Conservation (phyloP, 495 filamentous ascomycete species). For the Chaetomium fimeti region DNA sequence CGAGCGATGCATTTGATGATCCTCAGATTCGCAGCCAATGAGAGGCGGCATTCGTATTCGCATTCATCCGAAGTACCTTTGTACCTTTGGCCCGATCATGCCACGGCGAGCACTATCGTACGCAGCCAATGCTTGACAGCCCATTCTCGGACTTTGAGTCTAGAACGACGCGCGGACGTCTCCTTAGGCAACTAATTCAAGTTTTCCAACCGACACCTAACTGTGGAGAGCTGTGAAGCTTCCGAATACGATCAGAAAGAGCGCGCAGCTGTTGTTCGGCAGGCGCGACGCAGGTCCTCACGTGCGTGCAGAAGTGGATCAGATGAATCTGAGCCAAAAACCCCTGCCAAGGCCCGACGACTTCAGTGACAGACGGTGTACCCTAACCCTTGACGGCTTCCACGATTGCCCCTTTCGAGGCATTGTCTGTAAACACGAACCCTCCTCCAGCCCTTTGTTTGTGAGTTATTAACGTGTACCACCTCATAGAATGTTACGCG, state of each 20-base stretch:
- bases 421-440: background rate
- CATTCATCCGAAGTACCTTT: conserved; percentile 20
- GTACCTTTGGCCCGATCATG: conserved; percentile 26
- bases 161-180: conserved; percentile 10
- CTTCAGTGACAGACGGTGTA: background rate
- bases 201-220: background rate
- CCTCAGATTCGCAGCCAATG: conserved; percentile 24
- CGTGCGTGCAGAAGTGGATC: background rate
- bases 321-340: background rate
- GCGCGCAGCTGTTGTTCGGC: background rate
- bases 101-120: conserved; percentile 22
- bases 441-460: no score
- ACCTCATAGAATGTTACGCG: no score
- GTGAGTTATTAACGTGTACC: no score
- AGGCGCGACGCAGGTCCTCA: background rate
- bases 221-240: background rate
- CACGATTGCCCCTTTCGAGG: background rate
- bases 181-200: no score
- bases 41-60: conserved; percentile 35
- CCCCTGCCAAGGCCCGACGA: conserved; percentile 11
- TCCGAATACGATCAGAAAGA: conserved; percentile 11
- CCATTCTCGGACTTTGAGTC: conserved; percentile 12
- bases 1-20: background rate
- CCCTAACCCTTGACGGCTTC: conserved; percentile 3
- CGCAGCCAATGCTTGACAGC: conserved; percentile 19